phyloP scores from a whole-genome alignment of 257 asterid genomes.

The Solanum lycopersicoides region DNA sequence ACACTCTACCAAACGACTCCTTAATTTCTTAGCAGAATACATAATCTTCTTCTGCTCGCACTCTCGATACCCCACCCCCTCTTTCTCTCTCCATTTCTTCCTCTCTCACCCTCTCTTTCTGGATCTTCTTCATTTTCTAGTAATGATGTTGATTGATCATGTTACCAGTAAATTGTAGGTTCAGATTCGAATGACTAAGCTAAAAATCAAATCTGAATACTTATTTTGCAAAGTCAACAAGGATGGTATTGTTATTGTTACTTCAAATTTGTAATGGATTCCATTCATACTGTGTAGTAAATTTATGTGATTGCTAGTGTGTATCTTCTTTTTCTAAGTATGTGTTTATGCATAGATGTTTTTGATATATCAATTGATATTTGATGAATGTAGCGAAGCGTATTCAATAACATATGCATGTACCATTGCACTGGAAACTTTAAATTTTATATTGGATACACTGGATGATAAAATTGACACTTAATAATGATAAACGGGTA shows the following conservation, averaged over 20 bases:
- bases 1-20: too few relatives aligned
- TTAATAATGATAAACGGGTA: neutral
- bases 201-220: neutral
- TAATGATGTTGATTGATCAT: neutral
- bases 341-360: neutral
- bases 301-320: neutral
- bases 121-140: neutral
- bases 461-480: neutral
- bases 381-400: neutral
- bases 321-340: neutral
- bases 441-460: neutral
- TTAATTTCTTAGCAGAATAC: neutral
- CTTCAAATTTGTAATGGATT: neutral
- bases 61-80: neutral
- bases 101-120: neutral
- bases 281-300: neutral
- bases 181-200: neutral
- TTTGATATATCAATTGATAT: neutral
- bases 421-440: neutral
- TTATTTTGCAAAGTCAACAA: neutral
- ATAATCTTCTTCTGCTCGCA: neutral
- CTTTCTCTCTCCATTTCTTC: neutral
- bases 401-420: neutral
- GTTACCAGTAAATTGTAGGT: neutral
- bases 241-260: neutral